A percentile compares a stretch with the other conserved stretches of the same genome.
These are phyloP conservation scores for Emmonsia crescens DNA, from an alignment of 2,329 filamentous ascomycete genomes.

Conservation along the genomic window DNA sequence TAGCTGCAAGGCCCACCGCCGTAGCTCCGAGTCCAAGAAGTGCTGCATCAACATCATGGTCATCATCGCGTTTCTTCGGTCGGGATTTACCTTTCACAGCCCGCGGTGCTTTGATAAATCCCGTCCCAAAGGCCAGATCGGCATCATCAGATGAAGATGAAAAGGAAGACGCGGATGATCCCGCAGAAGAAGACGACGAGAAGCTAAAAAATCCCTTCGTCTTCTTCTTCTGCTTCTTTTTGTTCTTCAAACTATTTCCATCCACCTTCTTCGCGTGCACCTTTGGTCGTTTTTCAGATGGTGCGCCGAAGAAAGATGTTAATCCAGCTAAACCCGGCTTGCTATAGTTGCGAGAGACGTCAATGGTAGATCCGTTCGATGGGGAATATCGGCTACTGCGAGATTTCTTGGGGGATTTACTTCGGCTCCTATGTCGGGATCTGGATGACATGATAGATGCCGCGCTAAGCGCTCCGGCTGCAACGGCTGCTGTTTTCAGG, in stretches of 20 bases:
- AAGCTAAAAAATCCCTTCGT: slow-evolving; percentile 44
- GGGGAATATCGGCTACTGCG: slow-evolving; percentile 27
- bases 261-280: slow-evolving; percentile 26
- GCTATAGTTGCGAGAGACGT: slow-evolving; percentile 51
- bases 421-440: slow-evolving; percentile 21
- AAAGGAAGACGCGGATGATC: slow-evolving; percentile 19
- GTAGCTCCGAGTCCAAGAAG: slow-evolving; percentile 39
- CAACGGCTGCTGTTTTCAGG: slow-evolving; percentile 22
- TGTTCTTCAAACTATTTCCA: slow-evolving; percentile 29
- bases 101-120: slow-evolving; percentile 30
- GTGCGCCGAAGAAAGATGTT: slow-evolving; percentile 51
- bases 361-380: slow-evolving; percentile 50
- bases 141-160: slow-evolving; percentile 46
- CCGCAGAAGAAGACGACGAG: slow-evolving; percentile 26
- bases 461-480: slow-evolving; percentile 28
- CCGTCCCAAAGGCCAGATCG: slow-evolving; percentile 57
- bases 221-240: slow-evolving; percentile 36
- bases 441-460: slow-evolving; percentile 20
- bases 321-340: slow-evolving; percentile 45
- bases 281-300: slow-evolving; percentile 42
- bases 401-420: slow-evolving; percentile 25
- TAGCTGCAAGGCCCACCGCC: slow-evolving; percentile 37
- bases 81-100: slow-evolving; percentile 26
- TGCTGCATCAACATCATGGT: slow-evolving; percentile 33
- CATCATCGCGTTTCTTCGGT: slow-evolving; percentile 19